Base-by-base conservation (phyloP, 1,139 yeast species). In the Geotrichum cucujoidarum region DNA sequence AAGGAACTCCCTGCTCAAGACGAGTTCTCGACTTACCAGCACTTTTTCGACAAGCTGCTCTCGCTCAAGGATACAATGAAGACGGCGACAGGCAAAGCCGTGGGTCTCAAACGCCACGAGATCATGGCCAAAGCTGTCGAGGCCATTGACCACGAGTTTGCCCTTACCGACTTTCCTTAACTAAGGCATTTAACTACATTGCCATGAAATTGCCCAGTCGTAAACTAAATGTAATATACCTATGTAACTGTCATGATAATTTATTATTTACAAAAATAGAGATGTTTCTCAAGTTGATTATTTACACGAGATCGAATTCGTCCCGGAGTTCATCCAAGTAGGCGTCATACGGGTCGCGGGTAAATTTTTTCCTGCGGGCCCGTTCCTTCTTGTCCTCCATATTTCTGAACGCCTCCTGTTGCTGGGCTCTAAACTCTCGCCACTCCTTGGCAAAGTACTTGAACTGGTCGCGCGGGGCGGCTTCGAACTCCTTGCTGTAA, bases 41-140 rank as follows among this genome's bases (percentile, higher is more conserved):
- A 67, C 46, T 66, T 63, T 40, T 56, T 54, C 37, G 67, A 65
- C 43, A 67, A 67, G 53, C 57, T 67, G 34, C 51, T 66, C 27
- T 40, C 43, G 24, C 52, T 67, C 22, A 59, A 58, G 43, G 59
- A 57, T 24, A 55, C 62, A 1, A 52, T 66, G 58, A 58, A 60
- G 43, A 66, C 70, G 1, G 57, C 53, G n/a, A 48, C 56, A 17
- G 71, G 65, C 8, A 53, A 43, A 16, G 36, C 47, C 14, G 57
- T 62, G 14, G 70, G 61, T 13, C 53, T 21, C 27, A 48, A 53
- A 10, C 50, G 70, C 16, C 66, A 63, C 17, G 41, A 47, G 21
- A 55, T 61, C 42, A 57, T 65, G 64, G 56, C 42, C 17, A 45
- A 54, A 39, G 48, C 57, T 29, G 57, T 59, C 2, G 54, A 53